Evolutionary conservation across 2,329 filamentous ascomycete genomes (phyloP), one percentile per base, ranked within the genome.

Genomic region (Pseudogymnoascus sp.): DNA sequence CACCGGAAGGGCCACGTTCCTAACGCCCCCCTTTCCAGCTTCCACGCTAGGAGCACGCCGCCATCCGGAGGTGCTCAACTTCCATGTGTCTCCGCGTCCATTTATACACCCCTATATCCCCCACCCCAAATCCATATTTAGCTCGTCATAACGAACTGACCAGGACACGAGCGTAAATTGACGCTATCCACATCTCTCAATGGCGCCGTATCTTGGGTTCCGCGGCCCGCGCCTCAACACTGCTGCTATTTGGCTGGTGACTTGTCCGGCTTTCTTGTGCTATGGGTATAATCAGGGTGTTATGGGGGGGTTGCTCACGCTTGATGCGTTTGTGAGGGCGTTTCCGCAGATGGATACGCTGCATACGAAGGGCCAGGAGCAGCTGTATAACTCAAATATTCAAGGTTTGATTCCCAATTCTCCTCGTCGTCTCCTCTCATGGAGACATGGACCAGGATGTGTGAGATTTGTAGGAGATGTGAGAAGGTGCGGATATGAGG

Each of bases 241-340:
- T 14, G 63, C 63, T n/a, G 62, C 62, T 19, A 64, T 64, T 14
- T 62, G 42, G 42, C 35, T 40, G 11, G 63, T 64, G 6, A 64
- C 62, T 4, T 62, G 61, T 37, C 63, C 63, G 4, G 31, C 76
- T 16, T 81, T 80, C 64, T 76, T 80, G 62, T 73, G 79, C 59
- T 81, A 80, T 67, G 80, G 80, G 61, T 82, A 81, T 73, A 81
- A 82, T 68, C 78, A 81, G 68, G 77, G 78, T 59, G 78, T 78
- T 56, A 74, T 79, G n/a, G 79, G 79, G 50, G 79, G 79, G 13
- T 72, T 82, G 19, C 64, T 72, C 40, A 67, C 64, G 44, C 65
- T 71, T 31, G 65, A n/a, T 68, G 78, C 64, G 72, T 77, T 63
- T 70, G 73, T 74, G 50, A 70, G 76, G 64, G 74, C 76, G 64